These are phyloP conservation scores for Cymbopogon flexuosus DNA, from an alignment of 202 grass and related monocot species.

Conservation along the genomic window DNA sequence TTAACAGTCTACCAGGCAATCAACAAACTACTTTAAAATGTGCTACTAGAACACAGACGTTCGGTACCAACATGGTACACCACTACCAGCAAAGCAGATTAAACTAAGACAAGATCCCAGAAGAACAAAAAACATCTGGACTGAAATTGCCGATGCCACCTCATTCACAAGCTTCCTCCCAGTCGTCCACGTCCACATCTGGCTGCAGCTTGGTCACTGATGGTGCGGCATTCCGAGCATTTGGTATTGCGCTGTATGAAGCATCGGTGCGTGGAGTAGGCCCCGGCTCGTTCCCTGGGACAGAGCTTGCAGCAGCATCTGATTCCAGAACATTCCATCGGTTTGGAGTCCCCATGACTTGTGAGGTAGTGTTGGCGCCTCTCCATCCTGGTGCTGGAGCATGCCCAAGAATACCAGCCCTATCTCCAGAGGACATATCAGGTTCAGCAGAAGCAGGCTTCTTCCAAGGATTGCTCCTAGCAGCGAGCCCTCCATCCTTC, in stretches of 20 bases:
- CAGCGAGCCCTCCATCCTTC: slow-evolving; percentile 45
- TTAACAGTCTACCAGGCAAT: neutral
- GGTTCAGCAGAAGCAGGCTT: slow-evolving; percentile 52
- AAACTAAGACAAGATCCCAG: neutral
- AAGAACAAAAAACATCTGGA: slow-evolving; percentile 11
- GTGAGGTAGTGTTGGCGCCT: slow-evolving; percentile 14
- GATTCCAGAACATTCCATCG: slow-evolving; percentile 66
- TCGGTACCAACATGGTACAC: neutral
- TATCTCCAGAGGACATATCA: slow-evolving; percentile 39
- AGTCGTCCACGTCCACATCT: slow-evolving; percentile 57
- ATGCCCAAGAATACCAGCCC: slow-evolving; percentile 37
- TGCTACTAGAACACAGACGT: neutral
- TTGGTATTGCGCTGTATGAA: slow-evolving; percentile 17
- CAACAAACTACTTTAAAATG: slow-evolving; percentile 4
- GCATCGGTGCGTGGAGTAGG: neutral
- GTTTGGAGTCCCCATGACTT: slow-evolving; percentile 31
- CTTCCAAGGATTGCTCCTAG: slow-evolving; percentile 67
- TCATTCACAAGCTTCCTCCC: slow-evolving; percentile 87
- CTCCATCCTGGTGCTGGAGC: slow-evolving; percentile 36
- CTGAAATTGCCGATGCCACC: neutral
- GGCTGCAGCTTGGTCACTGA: slow-evolving; percentile 27
- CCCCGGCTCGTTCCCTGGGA: neutral
- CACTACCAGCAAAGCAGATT: slow-evolving; percentile 5
- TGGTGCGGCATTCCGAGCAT: neutral
- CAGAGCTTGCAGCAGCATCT: slow-evolving; percentile 33